Evolutionary conservation across 768 basidiomycete genomes (phyloP).

Genomic region (Boletus pseudopeckii): DNA sequence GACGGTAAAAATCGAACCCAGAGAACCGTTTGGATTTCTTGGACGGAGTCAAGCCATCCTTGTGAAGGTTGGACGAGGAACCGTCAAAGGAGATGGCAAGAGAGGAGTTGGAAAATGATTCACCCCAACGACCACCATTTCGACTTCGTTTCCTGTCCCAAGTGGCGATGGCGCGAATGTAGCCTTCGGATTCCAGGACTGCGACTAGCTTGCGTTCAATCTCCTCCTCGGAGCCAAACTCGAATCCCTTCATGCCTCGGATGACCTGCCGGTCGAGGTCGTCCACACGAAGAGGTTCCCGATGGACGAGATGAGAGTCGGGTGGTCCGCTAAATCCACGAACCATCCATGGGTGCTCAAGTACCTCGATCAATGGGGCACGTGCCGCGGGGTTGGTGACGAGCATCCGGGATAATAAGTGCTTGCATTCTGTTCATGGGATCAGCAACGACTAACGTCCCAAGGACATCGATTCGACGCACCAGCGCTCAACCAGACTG

Average conservation of each 20-base stretch:
- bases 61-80: slow-evolving; percentile 41
- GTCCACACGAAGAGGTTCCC: slow-evolving; percentile 84
- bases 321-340: slow-evolving; percentile 82
- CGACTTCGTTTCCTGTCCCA: slow-evolving; percentile 74
- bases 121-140: slow-evolving; percentile 46
- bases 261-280: slow-evolving; percentile 88
- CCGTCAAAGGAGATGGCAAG: slow-evolving; percentile 61
- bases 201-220: slow-evolving; percentile 71
- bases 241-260: slow-evolving; percentile 91
- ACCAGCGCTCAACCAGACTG: slow-evolving; percentile 94
- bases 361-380: slow-evolving; percentile 80
- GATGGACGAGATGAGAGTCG: slow-evolving; percentile 79
- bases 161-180: slow-evolving; percentile 63
- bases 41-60: slow-evolving; percentile 41
- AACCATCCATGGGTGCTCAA: slow-evolving; percentile 88
- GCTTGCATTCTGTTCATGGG: slow-evolving; percentile 78
- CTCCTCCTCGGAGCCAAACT: slow-evolving; percentile 87
- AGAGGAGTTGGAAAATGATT: slow-evolving; percentile 62
- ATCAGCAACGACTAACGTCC: slow-evolving; percentile 9
- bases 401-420: slow-evolving; percentile 90
- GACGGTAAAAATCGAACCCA: slow-evolving; percentile 90
- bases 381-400: slow-evolving; percentile 88
- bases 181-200: slow-evolving; percentile 76
- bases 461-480: slow-evolving; percentile 27
- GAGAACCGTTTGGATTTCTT: slow-evolving; percentile 85